These are phyloP conservation scores for Suillus cothurnatus DNA, from an alignment of 768 basidiomycete species.

Conservation along the genomic window DNA sequence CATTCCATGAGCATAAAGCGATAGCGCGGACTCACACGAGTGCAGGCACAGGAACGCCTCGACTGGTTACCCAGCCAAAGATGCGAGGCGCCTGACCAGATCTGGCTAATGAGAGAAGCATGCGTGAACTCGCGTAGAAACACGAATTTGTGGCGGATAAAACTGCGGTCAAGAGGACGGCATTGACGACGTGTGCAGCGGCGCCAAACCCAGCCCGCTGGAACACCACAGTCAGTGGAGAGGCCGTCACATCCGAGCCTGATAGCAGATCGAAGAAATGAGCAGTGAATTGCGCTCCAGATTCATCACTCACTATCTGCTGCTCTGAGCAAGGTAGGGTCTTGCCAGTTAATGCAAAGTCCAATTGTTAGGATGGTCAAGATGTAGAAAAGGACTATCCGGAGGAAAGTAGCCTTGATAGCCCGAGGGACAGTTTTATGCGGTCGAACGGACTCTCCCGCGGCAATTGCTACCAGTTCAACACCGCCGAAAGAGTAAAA, in stretches of 20 bases:
- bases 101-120: constrained; percentile 62
- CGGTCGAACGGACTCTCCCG: constrained; percentile 67
- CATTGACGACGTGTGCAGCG: constrained; percentile 64
- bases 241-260: constrained; percentile 55
- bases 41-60: constrained; percentile 63
- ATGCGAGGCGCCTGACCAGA: constrained; percentile 64
- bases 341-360: constrained; percentile 61
- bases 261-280: not conserved
- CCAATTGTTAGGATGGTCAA: constrained; percentile 68
- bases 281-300: not conserved
- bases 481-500: constrained; percentile 73
- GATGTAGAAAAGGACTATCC: constrained; percentile 66
- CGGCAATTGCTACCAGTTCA: constrained; percentile 73
- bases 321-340: constrained; percentile 52
- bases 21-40: constrained; percentile 45
- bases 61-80: constrained; percentile 65
- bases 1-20: constrained; percentile 20
- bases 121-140: constrained; percentile 66
- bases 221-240: constrained; percentile 67
- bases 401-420: constrained; percentile 68
- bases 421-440: constrained; percentile 65
- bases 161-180: constrained; percentile 66
- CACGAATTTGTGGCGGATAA: constrained; percentile 66
- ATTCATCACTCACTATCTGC: constrained; percentile 38
- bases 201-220: constrained; percentile 63